These are phyloP conservation scores for Williopsis jadinii DNA, from an alignment of 1,139 yeast species.

Conservation along the genomic window DNA sequence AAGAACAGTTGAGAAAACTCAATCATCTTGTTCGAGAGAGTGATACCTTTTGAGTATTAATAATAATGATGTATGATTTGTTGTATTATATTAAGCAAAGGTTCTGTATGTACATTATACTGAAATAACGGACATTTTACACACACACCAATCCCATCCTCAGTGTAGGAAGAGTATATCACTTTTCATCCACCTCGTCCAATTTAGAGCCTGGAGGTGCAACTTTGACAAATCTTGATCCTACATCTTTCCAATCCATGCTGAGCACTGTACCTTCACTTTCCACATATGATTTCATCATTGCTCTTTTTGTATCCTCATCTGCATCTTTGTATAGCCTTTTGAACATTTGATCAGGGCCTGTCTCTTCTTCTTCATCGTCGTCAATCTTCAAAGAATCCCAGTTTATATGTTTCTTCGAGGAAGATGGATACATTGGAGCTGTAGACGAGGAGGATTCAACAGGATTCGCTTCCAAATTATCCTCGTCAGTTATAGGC, in stretches of 20 bases:
- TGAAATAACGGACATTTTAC: too few relatives aligned
- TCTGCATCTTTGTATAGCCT: conserved; percentile 74
- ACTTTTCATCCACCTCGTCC: too few relatives aligned
- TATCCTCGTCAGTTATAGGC: background rate
- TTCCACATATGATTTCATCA: conserved; percentile 95
- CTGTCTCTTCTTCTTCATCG: conserved; percentile 32
- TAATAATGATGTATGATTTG: background rate
- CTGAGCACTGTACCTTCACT: conserved; percentile 91
- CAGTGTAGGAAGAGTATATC: too few relatives aligned
- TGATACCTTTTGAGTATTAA: conserved; percentile 10
- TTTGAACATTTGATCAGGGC: conserved; percentile 35
- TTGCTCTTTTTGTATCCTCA: conserved; percentile 84
- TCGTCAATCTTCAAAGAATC: conserved; percentile 51
- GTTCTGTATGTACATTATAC: too few relatives aligned
- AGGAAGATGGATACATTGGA: conserved; percentile 51
- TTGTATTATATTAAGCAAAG: background rate
- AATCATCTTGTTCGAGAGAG: conserved; percentile 11
- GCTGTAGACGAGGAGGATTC: background rate
- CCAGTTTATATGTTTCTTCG: conserved; percentile 66
- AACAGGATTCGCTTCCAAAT: conserved; percentile 12
- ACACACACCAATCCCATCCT: too few relatives aligned
- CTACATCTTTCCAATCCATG: conserved; percentile 93
- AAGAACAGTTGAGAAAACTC: conserved; percentile 20
- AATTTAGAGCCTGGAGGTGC: conserved; percentile 59
- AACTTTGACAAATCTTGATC: conserved; percentile 56